Conservation (phyloP, 2,329 filamentous ascomycete genomes). For the Chaetomium globosum region DNA sequence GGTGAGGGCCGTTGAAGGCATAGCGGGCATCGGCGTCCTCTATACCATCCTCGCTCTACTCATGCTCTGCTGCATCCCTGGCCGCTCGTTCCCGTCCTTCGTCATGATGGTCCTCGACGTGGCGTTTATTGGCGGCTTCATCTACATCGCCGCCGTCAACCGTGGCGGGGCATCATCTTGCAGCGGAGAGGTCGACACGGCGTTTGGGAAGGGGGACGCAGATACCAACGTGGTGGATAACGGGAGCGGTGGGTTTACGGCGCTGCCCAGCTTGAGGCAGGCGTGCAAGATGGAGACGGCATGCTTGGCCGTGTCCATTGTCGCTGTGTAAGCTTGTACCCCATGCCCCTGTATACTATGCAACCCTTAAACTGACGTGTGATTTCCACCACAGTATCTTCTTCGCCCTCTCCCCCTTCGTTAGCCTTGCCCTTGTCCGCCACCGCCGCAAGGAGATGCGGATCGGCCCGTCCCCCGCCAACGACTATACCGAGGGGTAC, state of each 20-base stretch:
- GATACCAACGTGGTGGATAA: slow-evolving; percentile 51
- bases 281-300: slow-evolving; percentile 78
- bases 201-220: slow-evolving; percentile 66
- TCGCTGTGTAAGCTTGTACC: slow-evolving; percentile 63
- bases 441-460: slow-evolving; percentile 45
- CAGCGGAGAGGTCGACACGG: slow-evolving; percentile 61
- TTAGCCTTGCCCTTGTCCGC: slow-evolving; percentile 39
- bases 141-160: slow-evolving; percentile 79
- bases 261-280: slow-evolving; percentile 50
- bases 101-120: slow-evolving; percentile 76
- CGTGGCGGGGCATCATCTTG: slow-evolving; percentile 69
- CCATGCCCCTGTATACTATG: no score
- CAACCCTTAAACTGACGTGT: slow-evolving; percentile 1
- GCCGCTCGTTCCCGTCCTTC: slow-evolving; percentile 70
- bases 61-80: slow-evolving; percentile 78
- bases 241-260: slow-evolving; percentile 50
- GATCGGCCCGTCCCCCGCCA: slow-evolving; percentile 47
- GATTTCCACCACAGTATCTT: slow-evolving; percentile 40
- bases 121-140: slow-evolving; percentile 73
- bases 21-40: slow-evolving; percentile 72
- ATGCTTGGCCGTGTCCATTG: slow-evolving; percentile 74
- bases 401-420: slow-evolving; percentile 37
- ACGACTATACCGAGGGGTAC: slow-evolving; percentile 38
- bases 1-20: slow-evolving; percentile 74
- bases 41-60: slow-evolving; percentile 75